These are phyloP conservation scores for Arachis monticola DNA, from an alignment of 331 rosid species.

Conservation along the genomic window DNA sequence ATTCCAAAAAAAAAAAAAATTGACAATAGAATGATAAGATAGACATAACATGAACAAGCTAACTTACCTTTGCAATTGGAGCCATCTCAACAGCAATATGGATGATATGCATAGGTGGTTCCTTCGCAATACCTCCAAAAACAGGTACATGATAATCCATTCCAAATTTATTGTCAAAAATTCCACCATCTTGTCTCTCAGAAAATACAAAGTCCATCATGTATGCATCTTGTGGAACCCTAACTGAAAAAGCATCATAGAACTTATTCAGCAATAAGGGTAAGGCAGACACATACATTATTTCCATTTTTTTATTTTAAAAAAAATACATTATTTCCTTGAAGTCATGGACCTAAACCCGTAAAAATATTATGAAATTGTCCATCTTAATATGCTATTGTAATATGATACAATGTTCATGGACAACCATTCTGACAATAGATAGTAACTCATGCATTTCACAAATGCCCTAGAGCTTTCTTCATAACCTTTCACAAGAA, in stretches of 20 bases:
- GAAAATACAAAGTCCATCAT: slow-evolving; percentile 95
- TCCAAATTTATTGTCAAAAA: slow-evolving; percentile 69
- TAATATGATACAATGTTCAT: slow-evolving; percentile 12
- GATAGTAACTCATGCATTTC: neutral
- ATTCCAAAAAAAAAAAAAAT: neutral
- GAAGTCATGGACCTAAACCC: slow-evolving; percentile 2
- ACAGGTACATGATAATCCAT: slow-evolving; percentile 79
- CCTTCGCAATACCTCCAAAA: slow-evolving; percentile 61
- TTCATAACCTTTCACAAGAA: neutral
- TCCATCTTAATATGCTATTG: neutral
- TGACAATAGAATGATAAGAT: slow-evolving; percentile 1
- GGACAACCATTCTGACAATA: slow-evolving; percentile 1
- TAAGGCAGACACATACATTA: neutral
- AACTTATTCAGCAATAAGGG: slow-evolving; percentile 26
- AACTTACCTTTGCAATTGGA: slow-evolving; percentile 81
- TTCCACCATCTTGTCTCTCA: slow-evolving; percentile 74
- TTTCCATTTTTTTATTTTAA: neutral
- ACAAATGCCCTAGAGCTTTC: neutral
- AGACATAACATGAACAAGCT: neutral
- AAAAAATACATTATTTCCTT: neutral
- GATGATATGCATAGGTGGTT: slow-evolving; percentile 78
- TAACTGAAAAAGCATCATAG: slow-evolving; percentile 52
- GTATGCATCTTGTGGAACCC: slow-evolving; percentile 81
- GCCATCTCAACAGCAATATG: slow-evolving; percentile 47
- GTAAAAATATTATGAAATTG: neutral